These are phyloP conservation scores for Aristolochia californica DNA, from an alignment of 164 flowering plant genomes.

Conservation along the genomic window DNA sequence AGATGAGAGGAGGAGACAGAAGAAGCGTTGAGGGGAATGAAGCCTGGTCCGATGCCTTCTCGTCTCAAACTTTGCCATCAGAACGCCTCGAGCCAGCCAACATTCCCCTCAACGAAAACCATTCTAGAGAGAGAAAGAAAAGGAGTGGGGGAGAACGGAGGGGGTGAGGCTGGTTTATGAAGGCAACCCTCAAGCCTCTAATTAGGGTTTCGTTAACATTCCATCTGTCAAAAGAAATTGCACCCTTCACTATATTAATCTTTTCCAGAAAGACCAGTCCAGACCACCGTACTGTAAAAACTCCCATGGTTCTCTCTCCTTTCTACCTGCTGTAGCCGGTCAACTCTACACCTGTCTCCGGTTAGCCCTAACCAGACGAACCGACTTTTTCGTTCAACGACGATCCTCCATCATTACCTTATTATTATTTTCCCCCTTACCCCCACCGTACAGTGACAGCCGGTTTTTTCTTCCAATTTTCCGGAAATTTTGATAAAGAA, in stretches of 20 bases:
- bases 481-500: too few species aligned
- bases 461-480: background rate
- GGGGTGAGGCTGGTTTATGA: background rate
- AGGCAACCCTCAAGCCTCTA: background rate
- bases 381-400: background rate
- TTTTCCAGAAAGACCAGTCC: background rate
- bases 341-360: background rate
- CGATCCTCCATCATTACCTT: constrained; percentile 7
- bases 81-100: constrained; percentile 16
- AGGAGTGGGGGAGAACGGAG: background rate
- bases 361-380: constrained; percentile 3
- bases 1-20: too few species aligned
- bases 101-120: constrained; percentile 13
- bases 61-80: background rate
- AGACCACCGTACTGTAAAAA: background rate
- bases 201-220: background rate
- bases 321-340: constrained; percentile 3
- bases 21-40: constrained; percentile 55
- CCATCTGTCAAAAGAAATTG: background rate
- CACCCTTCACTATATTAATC: background rate
- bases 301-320: background rate
- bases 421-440: background rate
- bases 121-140: constrained; percentile 5
- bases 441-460: background rate
- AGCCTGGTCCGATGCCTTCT: constrained; percentile 75